Base-by-base conservation (phyloP, 106 monocot species). In the Chionographis japonica region DNA sequence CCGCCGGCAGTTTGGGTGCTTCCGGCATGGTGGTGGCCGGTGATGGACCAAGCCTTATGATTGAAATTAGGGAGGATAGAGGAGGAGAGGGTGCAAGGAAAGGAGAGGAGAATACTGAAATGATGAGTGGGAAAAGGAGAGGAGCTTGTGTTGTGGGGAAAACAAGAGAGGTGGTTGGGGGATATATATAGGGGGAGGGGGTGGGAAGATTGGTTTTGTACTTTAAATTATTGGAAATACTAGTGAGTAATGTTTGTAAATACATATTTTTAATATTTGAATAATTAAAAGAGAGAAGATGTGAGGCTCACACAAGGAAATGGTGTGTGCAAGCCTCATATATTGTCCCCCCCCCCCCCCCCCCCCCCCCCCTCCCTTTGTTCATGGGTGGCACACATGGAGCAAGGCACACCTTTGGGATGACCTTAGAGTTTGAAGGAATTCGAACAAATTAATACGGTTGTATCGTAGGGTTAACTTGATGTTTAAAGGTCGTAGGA, bases 21-120 rank as follows among this genome's bases (percentile, higher is more conserved):
- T 93, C 93, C 14, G 93, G 89, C 93, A 93, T 93, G 77, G 68
- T 72, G 46, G 7, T 63, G 17, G n/a, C n/a, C n/a, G n/a, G 17
- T 38, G 6, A 49, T 42, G 10, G 37, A 37, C 38, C 36, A 52
- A 37, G 36, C 8, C 5, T 56, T 56, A 2, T 56, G 3, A 4
- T 56, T 56, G 12, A n/a, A 17, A 40, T 16, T 40, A 56, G 17
- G 12, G 18, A 35, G 52, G 53, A 17, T 3, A 49, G 13, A 17
- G 10, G 7, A n/a, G 6, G 37, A 52, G 49, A 14, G 35, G 27
- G 27, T 27, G 27, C 42, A 37, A n/a, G 60, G 39, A 35, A 65
- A 64, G 12, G 56, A 62, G 27, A 63, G 1, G 27, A 27, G 27
- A 27, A 27, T 27, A 27, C 27, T 0, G 27, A 27, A 27, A 27